phyloP scores from a whole-genome alignment of 805 yeast species.

The Spathaspora girioi region DNA sequence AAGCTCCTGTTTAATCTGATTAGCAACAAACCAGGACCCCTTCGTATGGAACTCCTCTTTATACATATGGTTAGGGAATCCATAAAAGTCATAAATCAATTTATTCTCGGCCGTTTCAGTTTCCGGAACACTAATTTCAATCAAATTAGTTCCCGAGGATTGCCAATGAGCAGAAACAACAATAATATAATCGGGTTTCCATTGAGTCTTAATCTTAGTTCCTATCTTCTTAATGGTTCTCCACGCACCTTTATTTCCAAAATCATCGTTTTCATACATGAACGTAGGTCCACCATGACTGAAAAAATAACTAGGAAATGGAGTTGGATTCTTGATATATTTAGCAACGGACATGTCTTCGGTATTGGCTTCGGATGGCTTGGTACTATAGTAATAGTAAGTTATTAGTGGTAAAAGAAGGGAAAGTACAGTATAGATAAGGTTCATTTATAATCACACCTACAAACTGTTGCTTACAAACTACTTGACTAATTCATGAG shows the following conservation, averaged over 20 bases:
- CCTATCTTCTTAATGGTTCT: constrained; percentile 50
- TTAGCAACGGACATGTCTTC: neutral
- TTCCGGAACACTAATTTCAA: constrained; percentile 46
- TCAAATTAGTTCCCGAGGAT: constrained; percentile 31
- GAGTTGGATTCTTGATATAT: constrained; percentile 15
- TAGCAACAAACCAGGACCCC: constrained; percentile 41
- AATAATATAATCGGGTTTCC: constrained; percentile 64
- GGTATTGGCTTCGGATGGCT: neutral
- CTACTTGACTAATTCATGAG: neutral
- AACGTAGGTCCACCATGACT: constrained; percentile 88
- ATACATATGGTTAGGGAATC: constrained; percentile 67
- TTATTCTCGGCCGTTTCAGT: constrained; percentile 38
- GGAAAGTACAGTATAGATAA: neutral
- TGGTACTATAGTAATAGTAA: neutral
- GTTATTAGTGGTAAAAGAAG: neutral
- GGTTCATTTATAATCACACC: neutral
- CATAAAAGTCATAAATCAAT: constrained; percentile 71
- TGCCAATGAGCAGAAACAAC: constrained; percentile 82
- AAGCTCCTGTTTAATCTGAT: constrained; percentile 41
- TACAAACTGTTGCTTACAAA: neutral
- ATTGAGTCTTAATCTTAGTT: constrained; percentile 37
- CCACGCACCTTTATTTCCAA: constrained; percentile 64
- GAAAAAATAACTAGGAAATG: constrained; percentile 60
- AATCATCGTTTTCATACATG: constrained; percentile 48
- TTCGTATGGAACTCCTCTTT: constrained; percentile 55